Conservation (phyloP, 345 rosid species). For the Clausena lansium region DNA sequence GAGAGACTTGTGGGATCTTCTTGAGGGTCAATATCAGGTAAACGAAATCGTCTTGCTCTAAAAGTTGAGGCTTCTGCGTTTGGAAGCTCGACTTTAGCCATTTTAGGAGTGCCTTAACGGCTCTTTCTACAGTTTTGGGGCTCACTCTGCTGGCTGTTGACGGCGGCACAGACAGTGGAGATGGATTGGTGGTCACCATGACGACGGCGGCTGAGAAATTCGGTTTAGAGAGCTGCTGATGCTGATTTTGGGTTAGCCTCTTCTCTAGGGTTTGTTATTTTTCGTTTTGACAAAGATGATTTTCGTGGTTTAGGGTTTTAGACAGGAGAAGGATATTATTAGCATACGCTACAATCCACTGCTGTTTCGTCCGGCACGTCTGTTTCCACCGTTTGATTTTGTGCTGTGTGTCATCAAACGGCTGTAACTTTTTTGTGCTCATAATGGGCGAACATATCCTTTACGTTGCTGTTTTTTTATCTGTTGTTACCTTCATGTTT, state of each 20-base stretch:
- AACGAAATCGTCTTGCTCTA: slow-evolving; percentile 64
- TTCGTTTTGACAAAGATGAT: neutral
- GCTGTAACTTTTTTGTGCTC: neutral
- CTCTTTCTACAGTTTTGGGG: slow-evolving; percentile 38
- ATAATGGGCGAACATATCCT: neutral
- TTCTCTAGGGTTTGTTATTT: neutral
- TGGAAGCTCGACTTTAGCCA: slow-evolving; percentile 50
- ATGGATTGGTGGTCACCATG: slow-evolving; percentile 1
- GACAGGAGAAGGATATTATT: neutral
- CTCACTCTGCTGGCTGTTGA: slow-evolving; percentile 23
- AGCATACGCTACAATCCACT: neutral
- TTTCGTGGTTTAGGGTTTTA: neutral
- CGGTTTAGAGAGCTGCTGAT: neutral
- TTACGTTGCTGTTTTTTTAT: neutral
- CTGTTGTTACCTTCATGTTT: neutral
- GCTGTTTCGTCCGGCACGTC: neutral
- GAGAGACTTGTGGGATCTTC: slow-evolving; percentile 60
- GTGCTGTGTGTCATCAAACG: neutral
- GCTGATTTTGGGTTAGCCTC: neutral
- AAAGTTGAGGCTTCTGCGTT: slow-evolving; percentile 57
- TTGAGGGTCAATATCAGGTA: slow-evolving; percentile 58
- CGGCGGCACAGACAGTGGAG: neutral
- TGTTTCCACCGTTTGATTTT: neutral
- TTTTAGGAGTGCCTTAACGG: slow-evolving; percentile 45
- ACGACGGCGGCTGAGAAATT: neutral